Percentiles rank a stretch among this genome's conserved stretches.
Conservation (phyloP, 257 asterid species). For the Petunia axillaris region DNA sequence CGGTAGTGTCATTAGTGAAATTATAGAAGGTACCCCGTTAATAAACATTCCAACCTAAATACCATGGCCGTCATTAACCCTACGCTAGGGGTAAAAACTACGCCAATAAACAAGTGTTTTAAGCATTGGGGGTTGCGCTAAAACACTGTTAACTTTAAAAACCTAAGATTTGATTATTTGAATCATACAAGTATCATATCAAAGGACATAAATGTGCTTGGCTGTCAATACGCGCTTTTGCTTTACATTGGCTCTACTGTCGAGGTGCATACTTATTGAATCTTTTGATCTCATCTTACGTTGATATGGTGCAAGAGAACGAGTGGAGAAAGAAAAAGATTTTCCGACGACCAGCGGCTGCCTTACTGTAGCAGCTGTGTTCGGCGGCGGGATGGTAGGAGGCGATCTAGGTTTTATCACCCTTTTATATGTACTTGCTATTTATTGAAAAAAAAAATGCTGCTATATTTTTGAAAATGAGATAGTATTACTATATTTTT, state of each 20-base stretch:
- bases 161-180: conserved; percentile 28
- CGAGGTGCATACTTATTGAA: conserved; percentile 36
- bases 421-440: too few species aligned
- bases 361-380: too few species aligned
- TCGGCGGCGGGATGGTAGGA: too few species aligned
- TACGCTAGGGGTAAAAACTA: background rate
- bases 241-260: conserved; percentile 47
- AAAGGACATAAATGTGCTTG: conserved; percentile 50
- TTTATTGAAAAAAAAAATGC: too few species aligned
- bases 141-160: conserved; percentile 2
- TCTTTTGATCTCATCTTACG: background rate
- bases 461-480: too few species aligned
- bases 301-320: too few species aligned
- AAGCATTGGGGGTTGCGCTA: conserved; percentile 33
- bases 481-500: too few species aligned
- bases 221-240: conserved; percentile 77
- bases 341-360: too few species aligned
- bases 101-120: conserved; percentile 29
- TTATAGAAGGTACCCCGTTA: too few species aligned
- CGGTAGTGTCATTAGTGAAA: too few species aligned
- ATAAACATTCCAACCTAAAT: background rate
- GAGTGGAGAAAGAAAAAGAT: too few species aligned
- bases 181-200: conserved; percentile 31
- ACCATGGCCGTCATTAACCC: background rate
- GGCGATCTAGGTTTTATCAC: too few species aligned